phyloP scores from a whole-genome alignment of 2,329 filamentous ascomycete genomes.

The Magnaporthiopsis poae region DNA sequence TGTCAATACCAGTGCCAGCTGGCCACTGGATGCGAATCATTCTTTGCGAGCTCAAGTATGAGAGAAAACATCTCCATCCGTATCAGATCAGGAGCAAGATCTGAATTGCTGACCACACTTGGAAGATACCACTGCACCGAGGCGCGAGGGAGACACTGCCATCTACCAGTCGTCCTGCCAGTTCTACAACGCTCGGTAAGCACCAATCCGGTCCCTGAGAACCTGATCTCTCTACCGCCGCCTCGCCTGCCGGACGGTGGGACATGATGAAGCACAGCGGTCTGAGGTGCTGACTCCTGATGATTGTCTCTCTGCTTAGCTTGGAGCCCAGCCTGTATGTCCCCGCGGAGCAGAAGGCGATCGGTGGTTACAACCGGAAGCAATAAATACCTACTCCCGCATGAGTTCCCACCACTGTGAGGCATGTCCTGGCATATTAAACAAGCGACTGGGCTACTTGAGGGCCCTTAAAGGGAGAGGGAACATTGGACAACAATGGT shows the following conservation, averaged over 20 bases:
- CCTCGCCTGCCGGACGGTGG: neutral
- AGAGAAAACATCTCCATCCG: neutral
- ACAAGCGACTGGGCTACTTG: neutral
- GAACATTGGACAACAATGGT: neutral
- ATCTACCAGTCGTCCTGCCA: neutral
- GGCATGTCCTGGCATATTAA: neutral
- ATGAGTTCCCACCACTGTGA: too few relatives aligned
- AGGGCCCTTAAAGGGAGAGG: neutral
- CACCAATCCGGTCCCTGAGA: neutral
- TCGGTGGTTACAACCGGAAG: slow-evolving; percentile 6
- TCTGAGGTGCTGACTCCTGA: neutral
- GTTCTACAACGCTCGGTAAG: neutral
- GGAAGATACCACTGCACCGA: neutral
- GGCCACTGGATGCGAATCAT: neutral
- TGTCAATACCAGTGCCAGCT: slow-evolving; percentile 6
- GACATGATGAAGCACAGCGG: too few relatives aligned
- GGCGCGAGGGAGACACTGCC: neutral
- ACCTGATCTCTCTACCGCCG: neutral
- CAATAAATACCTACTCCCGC: neutral
- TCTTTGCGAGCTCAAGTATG: slow-evolving; percentile 4
- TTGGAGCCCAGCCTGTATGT: neutral
- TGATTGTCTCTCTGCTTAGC: neutral
- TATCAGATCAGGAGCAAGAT: neutral
- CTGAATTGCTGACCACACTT: neutral
- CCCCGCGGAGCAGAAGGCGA: neutral